Evolutionary conservation across 2,329 filamentous ascomycete genomes (phyloP), one percentile per base, ranked within the genome.

Genomic region (Lachnellula suecica): DNA sequence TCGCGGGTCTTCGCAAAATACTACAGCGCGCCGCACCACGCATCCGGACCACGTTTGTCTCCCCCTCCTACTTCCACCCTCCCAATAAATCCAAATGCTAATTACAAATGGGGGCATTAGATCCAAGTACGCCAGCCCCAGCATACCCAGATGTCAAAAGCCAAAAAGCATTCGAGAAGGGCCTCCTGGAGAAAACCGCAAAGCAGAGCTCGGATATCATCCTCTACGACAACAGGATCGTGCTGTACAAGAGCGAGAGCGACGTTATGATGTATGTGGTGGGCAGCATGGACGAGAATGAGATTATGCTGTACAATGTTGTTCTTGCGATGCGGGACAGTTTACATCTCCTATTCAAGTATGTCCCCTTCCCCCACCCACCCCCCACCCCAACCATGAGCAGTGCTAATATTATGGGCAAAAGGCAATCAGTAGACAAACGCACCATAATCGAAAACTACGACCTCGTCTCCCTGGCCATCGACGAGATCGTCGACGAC

Each of bases 381-480:
- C 23, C 25, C 11, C 22, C 15, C 9, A 37, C 17, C 45, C 40
- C 31, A 20, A 19, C 11, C 24, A 47, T n/a, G 19, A 13, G 3
- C 15, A 25, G 5, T 42, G 20, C n/a, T 4, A n/a, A 20, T 11
- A 29, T 22, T 22, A n/a, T 5, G 17, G 23, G 34, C 29, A 46
- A 24, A 40, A 27, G 91, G 73, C 93, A 95, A 81, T 91, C 91
- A 29, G 92, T 95, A 46, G 94, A 99, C 77, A 97, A 97, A 81
- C 87, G 94, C 62, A 97, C 94, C 52, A 91, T 97, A 61, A 87
- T 97, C 67, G 94, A 99, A 75, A 97, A 97, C 81, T 99, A 97
- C 78, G 94, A 97, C 72, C 82, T 97, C 20, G 89, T 97, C 57
- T 89, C 91, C 13, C 83, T 99, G 49, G 90, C 92, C 41, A 89